Evolutionary conservation across 2,329 filamentous ascomycete species (phyloP).

Genomic region (Cladorrhinum sp.): DNA sequence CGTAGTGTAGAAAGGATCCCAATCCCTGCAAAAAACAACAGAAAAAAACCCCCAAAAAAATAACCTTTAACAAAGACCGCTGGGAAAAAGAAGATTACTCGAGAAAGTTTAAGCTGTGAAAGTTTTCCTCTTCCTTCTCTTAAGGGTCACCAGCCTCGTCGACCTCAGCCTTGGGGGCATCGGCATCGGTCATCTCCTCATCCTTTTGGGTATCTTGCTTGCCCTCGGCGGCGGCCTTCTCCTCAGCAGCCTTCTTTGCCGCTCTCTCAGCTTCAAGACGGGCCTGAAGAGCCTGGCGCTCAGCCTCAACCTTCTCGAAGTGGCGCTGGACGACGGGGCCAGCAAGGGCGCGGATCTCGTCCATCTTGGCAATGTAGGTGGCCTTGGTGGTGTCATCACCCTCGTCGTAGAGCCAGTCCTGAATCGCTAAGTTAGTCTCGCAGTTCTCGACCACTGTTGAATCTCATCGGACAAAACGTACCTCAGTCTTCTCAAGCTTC

Average conservation of each 20-base stretch:
- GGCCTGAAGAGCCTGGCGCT: conserved; percentile 75
- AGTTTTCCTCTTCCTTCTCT: background rate
- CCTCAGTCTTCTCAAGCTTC: conserved; percentile 83
- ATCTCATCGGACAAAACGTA: conserved; percentile 46
- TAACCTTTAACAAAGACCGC: background rate
- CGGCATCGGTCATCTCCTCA: conserved; percentile 63
- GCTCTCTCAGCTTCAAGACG: conserved; percentile 74
- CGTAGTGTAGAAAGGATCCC: background rate
- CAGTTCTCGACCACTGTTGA: background rate
- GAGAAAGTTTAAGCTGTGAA: background rate
- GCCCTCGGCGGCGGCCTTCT: conserved; percentile 50
- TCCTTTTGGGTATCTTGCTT: conserved; percentile 42
- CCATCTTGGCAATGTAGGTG: conserved; percentile 90
- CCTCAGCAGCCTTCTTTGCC: conserved; percentile 65
- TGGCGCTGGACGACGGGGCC: conserved; percentile 92
- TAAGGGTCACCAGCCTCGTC: conserved; percentile 39
- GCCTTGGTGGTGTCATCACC: conserved; percentile 93
- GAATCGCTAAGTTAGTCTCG: conserved; percentile 26
- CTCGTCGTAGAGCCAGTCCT: conserved; percentile 99
- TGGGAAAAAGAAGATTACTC: background rate
- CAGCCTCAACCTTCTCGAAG: conserved; percentile 88
- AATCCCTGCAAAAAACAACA: background rate
- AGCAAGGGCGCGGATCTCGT: conserved; percentile 87
- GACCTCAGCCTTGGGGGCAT: conserved; percentile 49
- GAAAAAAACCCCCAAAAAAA: background rate